phyloP scores from a whole-genome alignment of 257 asterid genomes.

The Prunella vulgaris region DNA sequence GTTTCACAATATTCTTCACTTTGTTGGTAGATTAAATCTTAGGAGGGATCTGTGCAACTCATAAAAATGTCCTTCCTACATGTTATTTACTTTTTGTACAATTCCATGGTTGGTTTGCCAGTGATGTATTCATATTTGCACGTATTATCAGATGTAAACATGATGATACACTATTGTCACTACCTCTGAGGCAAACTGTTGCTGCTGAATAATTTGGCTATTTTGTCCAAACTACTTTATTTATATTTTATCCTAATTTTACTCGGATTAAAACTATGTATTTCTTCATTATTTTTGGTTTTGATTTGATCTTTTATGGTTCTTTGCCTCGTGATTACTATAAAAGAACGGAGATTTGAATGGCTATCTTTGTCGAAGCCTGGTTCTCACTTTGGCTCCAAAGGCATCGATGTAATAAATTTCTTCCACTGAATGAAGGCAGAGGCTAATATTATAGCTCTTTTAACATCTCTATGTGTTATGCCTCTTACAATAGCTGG shows the following conservation, averaged over 20 bases:
- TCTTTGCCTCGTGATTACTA: conserved; percentile 37
- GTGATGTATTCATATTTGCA: background rate
- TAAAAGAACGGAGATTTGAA: conserved; percentile 49
- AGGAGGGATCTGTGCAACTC: background rate
- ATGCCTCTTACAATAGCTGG: background rate
- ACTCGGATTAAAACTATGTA: no score
- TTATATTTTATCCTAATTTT: background rate
- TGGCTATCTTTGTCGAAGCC: conserved; percentile 33
- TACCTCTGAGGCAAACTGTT: background rate
- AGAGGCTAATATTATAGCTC: background rate
- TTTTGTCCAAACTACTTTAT: background rate
- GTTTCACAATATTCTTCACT: background rate
- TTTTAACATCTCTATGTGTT: background rate
- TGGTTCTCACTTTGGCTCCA: conserved; percentile 29
- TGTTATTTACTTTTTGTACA: background rate
- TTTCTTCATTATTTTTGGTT: background rate
- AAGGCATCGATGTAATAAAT: conserved; percentile 26
- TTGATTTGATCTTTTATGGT: background rate
- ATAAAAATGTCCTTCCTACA: background rate
- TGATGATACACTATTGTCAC: background rate
- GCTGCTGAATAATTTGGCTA: background rate
- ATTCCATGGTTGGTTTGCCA: background rate
- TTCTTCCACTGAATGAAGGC: conserved; percentile 27
- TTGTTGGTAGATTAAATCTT: background rate
- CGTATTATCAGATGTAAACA: conserved; percentile 1